Conservation (phyloP, 768 basidiomycete species). For the Boletus pseudo-olivaceus region DNA sequence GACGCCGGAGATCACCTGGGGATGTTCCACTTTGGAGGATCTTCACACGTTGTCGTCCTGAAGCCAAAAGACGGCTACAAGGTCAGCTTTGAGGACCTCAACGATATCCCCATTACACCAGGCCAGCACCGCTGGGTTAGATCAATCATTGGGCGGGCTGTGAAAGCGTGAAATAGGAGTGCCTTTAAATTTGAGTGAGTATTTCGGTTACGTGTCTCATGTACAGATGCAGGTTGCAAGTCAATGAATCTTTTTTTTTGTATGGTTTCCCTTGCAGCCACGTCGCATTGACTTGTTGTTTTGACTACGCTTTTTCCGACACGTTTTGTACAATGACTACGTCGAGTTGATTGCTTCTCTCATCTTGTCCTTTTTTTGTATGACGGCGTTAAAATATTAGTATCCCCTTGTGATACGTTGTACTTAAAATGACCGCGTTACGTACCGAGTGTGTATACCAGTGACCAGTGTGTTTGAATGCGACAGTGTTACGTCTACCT, state of each 20-base stretch:
- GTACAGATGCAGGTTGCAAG: not conserved
- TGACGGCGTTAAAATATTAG: not conserved
- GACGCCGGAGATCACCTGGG: not conserved
- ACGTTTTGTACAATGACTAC: not conserved
- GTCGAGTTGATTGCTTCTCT: not conserved
- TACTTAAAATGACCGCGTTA: not conserved
- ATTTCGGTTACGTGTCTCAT: not conserved
- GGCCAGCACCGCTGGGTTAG: constrained; percentile 1
- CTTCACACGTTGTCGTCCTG: constrained; percentile 44
- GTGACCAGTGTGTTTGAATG: not conserved
- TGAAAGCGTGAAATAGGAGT: not conserved
- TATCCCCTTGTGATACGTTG: not conserved
- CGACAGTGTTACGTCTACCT: not conserved
- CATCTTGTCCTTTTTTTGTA: not conserved
- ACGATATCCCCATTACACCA: not conserved
- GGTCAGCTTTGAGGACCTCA: not conserved
- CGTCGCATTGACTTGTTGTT: no score
- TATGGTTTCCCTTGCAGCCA: not conserved
- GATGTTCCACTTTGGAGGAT: constrained; percentile 64
- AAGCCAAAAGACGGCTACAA: not conserved
- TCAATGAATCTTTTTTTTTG: not conserved
- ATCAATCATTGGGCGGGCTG: not conserved
- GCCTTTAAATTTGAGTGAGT: not conserved
- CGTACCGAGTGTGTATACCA: no score
- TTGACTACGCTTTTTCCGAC: not conserved